Evolutionary conservation across 768 basidiomycete genomes (phyloP).

Genomic region (Sistotremastrum niveocremeum): DNA sequence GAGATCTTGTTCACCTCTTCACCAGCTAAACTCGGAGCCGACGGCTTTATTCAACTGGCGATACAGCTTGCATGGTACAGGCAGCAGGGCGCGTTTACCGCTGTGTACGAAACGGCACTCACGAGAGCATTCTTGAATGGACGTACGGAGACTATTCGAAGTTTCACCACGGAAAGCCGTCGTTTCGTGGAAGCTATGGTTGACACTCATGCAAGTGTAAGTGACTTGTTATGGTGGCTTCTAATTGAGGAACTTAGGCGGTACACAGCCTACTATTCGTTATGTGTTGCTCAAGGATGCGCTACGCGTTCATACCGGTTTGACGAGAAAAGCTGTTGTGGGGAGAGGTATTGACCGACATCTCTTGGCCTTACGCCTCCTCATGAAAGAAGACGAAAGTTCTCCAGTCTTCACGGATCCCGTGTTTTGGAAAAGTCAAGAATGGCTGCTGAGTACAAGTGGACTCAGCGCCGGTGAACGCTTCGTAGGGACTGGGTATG

Average conservation of each 20-base stretch:
- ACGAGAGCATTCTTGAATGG: constrained; percentile 80
- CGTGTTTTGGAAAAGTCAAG: constrained; percentile 56
- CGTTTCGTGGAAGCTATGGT: constrained; percentile 67
- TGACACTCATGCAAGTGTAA: constrained; percentile 35
- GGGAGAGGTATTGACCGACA: constrained; percentile 86
- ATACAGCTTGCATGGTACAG: constrained; percentile 86
- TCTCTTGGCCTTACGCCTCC: constrained; percentile 66
- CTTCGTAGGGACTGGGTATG: constrained; percentile 80
- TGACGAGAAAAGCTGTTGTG: constrained; percentile 64
- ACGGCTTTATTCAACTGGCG: constrained; percentile 84
- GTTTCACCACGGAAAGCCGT: constrained; percentile 58
- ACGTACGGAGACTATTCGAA: constrained; percentile 81
- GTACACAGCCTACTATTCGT: constrained; percentile 19
- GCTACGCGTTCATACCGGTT: constrained; percentile 50
- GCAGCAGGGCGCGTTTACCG: constrained; percentile 61
- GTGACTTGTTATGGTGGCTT: constrained; percentile 8
- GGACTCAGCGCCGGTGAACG: constrained; percentile 74
- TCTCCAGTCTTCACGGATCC: constrained; percentile 64
- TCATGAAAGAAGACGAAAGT: constrained; percentile 45
- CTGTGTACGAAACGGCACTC: constrained; percentile 87
- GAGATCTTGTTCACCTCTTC: background rate
- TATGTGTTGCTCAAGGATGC: constrained; percentile 50
- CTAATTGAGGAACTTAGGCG: background rate
- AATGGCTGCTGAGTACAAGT: constrained; percentile 86
- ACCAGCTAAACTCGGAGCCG: constrained; percentile 46